Conservation (phyloP, 345 rosid genomes). For the Acer yangbiense region DNA sequence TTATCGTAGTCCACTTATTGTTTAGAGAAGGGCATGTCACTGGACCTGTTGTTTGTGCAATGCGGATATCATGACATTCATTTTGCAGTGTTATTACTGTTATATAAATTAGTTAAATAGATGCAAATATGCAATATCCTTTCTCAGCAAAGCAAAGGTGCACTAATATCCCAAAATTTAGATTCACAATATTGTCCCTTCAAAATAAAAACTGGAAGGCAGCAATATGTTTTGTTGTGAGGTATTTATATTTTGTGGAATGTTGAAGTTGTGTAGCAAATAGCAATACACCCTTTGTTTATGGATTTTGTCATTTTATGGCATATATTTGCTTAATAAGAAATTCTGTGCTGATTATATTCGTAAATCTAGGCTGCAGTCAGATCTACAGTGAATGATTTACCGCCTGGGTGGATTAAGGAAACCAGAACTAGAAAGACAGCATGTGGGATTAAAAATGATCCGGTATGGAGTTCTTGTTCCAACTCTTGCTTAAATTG, state of each 20-base stretch:
- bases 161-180: background rate
- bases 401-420: conserved; percentile 47
- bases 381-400: conserved; percentile 28
- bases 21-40: background rate
- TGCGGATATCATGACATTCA: background rate
- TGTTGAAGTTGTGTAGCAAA: background rate
- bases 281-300: background rate
- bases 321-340: background rate
- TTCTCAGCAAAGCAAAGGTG: background rate
- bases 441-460: conserved; percentile 24
- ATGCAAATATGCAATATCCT: background rate
- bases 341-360: conserved; percentile 12
- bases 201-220: background rate
- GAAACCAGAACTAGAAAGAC: conserved; percentile 30
- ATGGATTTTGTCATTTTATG: background rate
- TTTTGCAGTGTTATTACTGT: background rate
- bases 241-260: background rate
- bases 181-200: background rate
- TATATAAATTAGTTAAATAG: background rate
- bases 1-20: background rate
- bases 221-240: background rate
- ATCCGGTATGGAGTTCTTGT: conserved; percentile 32
- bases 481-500: conserved; percentile 10
- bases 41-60: background rate
- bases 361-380: conserved; percentile 32